Evolutionary conservation across 371 early-diverging fungal genomes (phyloP).

Genomic region (Rhizopus delemar): DNA sequence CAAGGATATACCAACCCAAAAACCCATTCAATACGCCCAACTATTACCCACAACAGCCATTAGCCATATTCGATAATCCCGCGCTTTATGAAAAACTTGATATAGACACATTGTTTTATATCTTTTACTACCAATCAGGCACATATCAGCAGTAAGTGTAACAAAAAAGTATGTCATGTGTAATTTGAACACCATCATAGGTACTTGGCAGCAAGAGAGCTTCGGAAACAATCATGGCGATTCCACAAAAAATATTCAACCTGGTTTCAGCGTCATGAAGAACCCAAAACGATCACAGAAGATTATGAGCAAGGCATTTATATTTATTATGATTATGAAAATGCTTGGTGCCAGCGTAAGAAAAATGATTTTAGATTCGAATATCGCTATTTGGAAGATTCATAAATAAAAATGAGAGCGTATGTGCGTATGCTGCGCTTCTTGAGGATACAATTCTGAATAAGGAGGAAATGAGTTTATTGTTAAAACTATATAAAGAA

Average conservation of each 20-base stretch:
- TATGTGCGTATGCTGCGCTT: too few species aligned
- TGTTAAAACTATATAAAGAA: too few species aligned
- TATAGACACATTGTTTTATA: conserved; percentile 96
- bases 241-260: conserved; percentile 98
- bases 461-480: too few species aligned
- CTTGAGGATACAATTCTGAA: too few species aligned
- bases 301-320: conserved; percentile 99
- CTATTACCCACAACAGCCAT: conserved; percentile 89
- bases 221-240: conserved; percentile 98
- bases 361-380: conserved; percentile 86
- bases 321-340: conserved; percentile 98
- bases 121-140: conserved; percentile 97
- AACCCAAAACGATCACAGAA: conserved; percentile 95
- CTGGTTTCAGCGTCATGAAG: conserved; percentile 99
- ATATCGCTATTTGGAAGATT: conserved; percentile 32
- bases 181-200: conserved; percentile 33
- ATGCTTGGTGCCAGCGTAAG: conserved; percentile 97
- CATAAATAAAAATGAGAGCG: conserved; percentile 6
- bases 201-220: conserved; percentile 92
- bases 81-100: conserved; percentile 90
- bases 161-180: neutral
- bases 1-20: conserved; percentile 72
- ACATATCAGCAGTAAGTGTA: conserved; percentile 92
- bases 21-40: conserved; percentile 79
- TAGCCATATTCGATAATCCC: conserved; percentile 79